These are phyloP conservation scores for Eutypella sp. DNA, from an alignment of 2,329 filamentous ascomycete genomes.

Conservation along the genomic window DNA sequence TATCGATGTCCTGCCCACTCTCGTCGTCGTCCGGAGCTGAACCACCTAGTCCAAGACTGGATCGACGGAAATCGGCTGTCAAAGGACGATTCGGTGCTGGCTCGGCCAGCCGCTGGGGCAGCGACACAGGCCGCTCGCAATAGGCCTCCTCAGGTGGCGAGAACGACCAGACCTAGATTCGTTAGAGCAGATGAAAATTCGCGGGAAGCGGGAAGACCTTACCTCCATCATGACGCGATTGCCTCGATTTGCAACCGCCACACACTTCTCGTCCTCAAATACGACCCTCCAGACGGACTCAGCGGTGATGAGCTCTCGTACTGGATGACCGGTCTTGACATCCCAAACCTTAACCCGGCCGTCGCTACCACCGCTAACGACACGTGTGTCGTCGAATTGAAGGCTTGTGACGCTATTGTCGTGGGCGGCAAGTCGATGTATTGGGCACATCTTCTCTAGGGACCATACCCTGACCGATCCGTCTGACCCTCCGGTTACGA, in stretches of 20 bases:
- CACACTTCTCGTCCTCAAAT: constrained; percentile 97
- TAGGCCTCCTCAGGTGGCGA: constrained; percentile 72
- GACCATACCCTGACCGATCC: constrained; percentile 97
- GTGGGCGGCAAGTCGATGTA: constrained; percentile 91
- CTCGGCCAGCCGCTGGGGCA: constrained; percentile 43
- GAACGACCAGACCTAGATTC: constrained; percentile 80
- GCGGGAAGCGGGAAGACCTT: constrained; percentile 28
- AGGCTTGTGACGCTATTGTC: constrained; percentile 98
- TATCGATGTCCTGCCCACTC: constrained; percentile 45
- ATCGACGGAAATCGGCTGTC: constrained; percentile 38
- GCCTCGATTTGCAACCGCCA: constrained; percentile 83
- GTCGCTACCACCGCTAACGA: constrained; percentile 93
- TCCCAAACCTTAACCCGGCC: constrained; percentile 99
- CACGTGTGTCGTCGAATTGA: constrained; percentile 92
- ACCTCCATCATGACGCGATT: constrained; percentile 97
- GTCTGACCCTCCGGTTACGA: constrained; percentile 94
- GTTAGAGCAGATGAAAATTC: constrained; percentile 23
- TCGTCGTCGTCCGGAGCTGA: constrained; percentile 24
- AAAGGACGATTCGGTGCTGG: constrained; percentile 42
- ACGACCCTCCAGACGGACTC: constrained; percentile 97
- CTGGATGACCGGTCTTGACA: constrained; percentile 81
- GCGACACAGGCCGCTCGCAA: constrained; percentile 47
- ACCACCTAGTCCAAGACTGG: constrained; percentile 16
- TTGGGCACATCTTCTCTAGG: constrained; percentile 80
- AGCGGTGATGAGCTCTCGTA: constrained; percentile 84